Conservation (phyloP, 371 early-diverging fungal species). For the Mortierella sp. region DNA sequence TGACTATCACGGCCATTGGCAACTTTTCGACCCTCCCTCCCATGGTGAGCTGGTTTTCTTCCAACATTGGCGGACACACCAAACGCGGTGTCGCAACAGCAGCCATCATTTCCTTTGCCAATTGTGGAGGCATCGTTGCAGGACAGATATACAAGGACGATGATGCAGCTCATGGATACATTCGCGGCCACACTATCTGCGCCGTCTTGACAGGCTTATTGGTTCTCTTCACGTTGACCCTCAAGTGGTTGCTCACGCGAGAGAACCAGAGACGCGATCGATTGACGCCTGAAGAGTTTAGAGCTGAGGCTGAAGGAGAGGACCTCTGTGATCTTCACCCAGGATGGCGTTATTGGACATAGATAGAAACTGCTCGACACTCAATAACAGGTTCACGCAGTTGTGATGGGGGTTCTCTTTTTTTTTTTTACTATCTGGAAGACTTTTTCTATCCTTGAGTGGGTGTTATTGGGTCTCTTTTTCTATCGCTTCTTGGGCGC, state of each 20-base stretch:
- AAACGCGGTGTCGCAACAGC: constrained; percentile 68
- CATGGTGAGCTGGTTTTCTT: constrained; percentile 60
- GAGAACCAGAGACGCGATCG: constrained; percentile 63
- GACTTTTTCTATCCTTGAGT: not conserved
- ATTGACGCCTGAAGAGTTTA: constrained; percentile 60
- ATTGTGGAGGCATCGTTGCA: constrained; percentile 63
- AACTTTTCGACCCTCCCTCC: constrained; percentile 62
- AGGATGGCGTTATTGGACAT: constrained; percentile 64
- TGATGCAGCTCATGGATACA: constrained; percentile 61
- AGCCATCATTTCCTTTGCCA: constrained; percentile 67
- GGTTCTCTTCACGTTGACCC: constrained; percentile 46
- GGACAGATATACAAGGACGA: constrained; percentile 70
- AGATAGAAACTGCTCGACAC: constrained; percentile 16
- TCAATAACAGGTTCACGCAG: no score
- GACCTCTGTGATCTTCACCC: constrained; percentile 65
- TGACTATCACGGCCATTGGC: constrained; percentile 59
- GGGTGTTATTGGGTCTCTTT: not conserved
- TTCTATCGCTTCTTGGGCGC: constrained; percentile 54
- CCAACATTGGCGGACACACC: constrained; percentile 69
- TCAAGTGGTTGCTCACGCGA: constrained; percentile 54
- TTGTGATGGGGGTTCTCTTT: no score
- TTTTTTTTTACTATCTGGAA: no score
- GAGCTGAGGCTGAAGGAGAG: constrained; percentile 54
- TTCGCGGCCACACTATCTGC: constrained; percentile 56
- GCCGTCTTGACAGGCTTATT: constrained; percentile 49